phyloP scores from a whole-genome alignment of 441 rosid species.

The Erodium moschatum region DNA sequence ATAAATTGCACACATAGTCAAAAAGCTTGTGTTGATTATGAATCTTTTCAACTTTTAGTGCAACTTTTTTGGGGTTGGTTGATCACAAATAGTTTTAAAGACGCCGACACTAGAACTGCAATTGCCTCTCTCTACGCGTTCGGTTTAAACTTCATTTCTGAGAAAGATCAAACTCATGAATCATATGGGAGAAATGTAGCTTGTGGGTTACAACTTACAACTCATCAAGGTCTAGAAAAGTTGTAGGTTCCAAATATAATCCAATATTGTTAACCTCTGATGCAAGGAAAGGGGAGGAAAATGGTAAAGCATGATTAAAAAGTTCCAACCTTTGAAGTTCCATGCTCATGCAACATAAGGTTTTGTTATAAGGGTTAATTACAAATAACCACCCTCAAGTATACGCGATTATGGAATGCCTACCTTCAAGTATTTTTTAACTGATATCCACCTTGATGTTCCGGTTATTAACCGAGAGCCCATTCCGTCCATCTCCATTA shows the following conservation, averaged over 20 bases:
- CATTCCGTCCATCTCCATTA: no score
- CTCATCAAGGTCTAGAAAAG: background rate
- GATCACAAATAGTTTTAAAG: background rate
- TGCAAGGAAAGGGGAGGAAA: background rate
- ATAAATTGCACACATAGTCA: background rate
- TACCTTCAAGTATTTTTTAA: no score
- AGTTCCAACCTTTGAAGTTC: background rate
- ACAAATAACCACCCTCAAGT: no score
- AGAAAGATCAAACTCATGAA: background rate
- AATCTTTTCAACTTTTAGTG: background rate
- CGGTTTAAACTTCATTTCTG: background rate
- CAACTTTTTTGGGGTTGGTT: background rate
- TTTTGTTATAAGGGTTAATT: background rate
- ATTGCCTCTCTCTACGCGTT: background rate
- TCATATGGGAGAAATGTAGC: background rate
- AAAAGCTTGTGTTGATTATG: background rate
- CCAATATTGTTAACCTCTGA: background rate
- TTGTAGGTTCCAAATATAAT: background rate
- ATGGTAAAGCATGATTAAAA: background rate
- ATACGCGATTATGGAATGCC: no score
- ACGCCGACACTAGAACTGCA: background rate
- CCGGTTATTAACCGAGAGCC: no score
- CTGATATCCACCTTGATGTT: no score
- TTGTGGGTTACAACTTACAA: background rate
- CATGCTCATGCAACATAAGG: background rate